Evolutionary conservation across 192 early-diverging fungal species (phyloP).

Genomic region (Obelidium mucronatum): DNA sequence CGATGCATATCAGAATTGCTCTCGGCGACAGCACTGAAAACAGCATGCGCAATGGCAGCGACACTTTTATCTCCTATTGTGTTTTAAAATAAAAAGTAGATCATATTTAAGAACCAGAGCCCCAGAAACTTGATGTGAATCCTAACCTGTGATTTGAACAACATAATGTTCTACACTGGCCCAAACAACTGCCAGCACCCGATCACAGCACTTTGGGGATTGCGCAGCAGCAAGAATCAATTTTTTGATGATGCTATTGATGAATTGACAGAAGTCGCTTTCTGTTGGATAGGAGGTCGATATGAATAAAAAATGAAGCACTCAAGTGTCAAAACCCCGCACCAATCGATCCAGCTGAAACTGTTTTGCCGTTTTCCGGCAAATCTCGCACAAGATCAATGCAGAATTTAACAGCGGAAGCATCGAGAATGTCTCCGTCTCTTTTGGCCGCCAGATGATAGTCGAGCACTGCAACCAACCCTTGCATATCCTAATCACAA

Average conservation of each 20-base stretch:
- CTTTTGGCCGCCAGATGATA: neutral
- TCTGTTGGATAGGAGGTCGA: neutral
- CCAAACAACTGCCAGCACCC: conserved; percentile 8
- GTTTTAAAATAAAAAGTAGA: conserved; percentile 1
- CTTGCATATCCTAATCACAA: conserved; percentile 14
- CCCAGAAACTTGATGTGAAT: conserved; percentile 8
- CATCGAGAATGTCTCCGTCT: neutral
- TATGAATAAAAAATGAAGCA: too few relatives aligned
- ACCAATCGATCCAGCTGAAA: neutral
- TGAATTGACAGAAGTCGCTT: neutral
- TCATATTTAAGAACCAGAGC: too few relatives aligned
- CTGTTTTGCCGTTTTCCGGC: too few relatives aligned
- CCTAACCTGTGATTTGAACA: too few relatives aligned
- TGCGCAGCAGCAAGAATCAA: neutral
- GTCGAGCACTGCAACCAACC: conserved; percentile 17
- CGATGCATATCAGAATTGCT: conserved; percentile 7
- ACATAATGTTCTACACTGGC: too few relatives aligned
- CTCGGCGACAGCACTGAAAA: conserved; percentile 6
- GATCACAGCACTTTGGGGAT: neutral
- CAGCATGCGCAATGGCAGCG: neutral
- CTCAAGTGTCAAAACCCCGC: too few relatives aligned
- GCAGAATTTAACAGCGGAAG: neutral
- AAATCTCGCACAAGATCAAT: neutral
- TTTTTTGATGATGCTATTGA: neutral
- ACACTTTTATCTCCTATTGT: neutral